These are phyloP conservation scores for Yamadazyma philogaea DNA, from an alignment of 805 yeast genomes.

Conservation along the genomic window DNA sequence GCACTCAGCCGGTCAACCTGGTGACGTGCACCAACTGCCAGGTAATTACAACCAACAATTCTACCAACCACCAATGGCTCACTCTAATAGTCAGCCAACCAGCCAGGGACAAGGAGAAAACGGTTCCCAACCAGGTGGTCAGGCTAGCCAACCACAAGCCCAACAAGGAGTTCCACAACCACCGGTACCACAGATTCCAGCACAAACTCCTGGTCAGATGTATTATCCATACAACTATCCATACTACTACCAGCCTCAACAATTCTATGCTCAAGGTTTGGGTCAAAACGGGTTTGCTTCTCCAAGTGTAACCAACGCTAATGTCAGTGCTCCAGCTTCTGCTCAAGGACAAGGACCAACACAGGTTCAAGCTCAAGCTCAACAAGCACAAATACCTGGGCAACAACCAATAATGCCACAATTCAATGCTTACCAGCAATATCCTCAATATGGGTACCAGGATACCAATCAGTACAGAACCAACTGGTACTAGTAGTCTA, in stretches of 20 bases:
- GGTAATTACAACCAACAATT: constrained; percentile 23
- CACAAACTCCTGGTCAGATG: constrained; percentile 14
- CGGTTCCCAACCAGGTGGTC: neutral
- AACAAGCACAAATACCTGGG: constrained; percentile 14
- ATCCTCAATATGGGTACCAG: constrained; percentile 46
- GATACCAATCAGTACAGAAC: constrained; percentile 39
- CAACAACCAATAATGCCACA: constrained; percentile 42
- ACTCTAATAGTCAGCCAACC: constrained; percentile 1
- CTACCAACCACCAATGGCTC: constrained; percentile 20
- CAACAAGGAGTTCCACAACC: constrained; percentile 3
- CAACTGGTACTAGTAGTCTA: constrained; percentile 32
- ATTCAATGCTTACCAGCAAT: constrained; percentile 46
- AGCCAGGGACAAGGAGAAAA: constrained; percentile 1
- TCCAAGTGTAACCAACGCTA: constrained; percentile 11
- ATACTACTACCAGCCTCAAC: constrained; percentile 40
- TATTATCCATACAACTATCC: constrained; percentile 43
- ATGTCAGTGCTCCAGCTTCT: constrained; percentile 3
- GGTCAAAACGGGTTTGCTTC: constrained; percentile 14
- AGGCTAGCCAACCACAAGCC: neutral
- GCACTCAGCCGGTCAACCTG: constrained; percentile 15
- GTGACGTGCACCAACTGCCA: constrained; percentile 24
- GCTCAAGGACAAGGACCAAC: constrained; percentile 2
- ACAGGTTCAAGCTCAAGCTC: constrained; percentile 15
- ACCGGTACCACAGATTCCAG: constrained; percentile 14
- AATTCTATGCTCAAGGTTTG: constrained; percentile 29